These are phyloP conservation scores for Platismatia glauca DNA, from an alignment of 495 filamentous ascomycete genomes.

Conservation along the genomic window DNA sequence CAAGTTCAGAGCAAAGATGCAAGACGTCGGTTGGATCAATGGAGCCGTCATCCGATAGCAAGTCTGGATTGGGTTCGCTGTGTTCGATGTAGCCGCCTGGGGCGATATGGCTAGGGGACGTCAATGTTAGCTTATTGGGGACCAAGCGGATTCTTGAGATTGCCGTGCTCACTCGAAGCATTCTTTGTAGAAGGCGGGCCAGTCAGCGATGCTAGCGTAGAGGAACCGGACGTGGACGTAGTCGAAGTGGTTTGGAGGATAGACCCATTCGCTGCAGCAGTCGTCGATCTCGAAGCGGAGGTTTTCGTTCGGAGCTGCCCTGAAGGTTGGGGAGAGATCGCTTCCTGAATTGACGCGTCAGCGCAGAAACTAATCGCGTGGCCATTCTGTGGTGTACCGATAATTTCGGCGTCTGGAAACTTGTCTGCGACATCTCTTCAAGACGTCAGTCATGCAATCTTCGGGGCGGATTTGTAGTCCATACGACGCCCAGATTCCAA, in stretches of 20 bases:
- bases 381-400: conserved; percentile 28
- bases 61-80: conserved; percentile 43
- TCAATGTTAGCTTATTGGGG: background rate
- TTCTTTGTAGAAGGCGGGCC: conserved; percentile 39
- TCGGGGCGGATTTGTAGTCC: background rate
- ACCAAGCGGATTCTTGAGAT: background rate
- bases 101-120: conserved; percentile 33
- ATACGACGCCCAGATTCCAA: conserved; percentile 23
- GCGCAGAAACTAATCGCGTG: background rate
- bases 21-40: conserved; percentile 44
- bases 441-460: conserved; percentile 17
- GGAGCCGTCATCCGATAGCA: conserved; percentile 41
- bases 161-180: conserved; percentile 26
- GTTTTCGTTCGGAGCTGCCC: conserved; percentile 38
- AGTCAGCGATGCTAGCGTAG: conserved; percentile 50
- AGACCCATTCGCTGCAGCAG: conserved; percentile 44
- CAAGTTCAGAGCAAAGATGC: conserved; percentile 40
- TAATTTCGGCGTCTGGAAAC: conserved; percentile 37
- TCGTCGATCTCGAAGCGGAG: conserved; percentile 49
- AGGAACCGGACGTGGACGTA: conserved; percentile 55
- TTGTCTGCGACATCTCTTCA: conserved; percentile 38
- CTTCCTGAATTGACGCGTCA: conserved; percentile 26
- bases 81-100: conserved; percentile 62
- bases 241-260: conserved; percentile 47
- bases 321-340: conserved; percentile 39